Base-by-base conservation (phyloP, 805 yeast genomes). In the Wickerhamomyces silvicola region DNA sequence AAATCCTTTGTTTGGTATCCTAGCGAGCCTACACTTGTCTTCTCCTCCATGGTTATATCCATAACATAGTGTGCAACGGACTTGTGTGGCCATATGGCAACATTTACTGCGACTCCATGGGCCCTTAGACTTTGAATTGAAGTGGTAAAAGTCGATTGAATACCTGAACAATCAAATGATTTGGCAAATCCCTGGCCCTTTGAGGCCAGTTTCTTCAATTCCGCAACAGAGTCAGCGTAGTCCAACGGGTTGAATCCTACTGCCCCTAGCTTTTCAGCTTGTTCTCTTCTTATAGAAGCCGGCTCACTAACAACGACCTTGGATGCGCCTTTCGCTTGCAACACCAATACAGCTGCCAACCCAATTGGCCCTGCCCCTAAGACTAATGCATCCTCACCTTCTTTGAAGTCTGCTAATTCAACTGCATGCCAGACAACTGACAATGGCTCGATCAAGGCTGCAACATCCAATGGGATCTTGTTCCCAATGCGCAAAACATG, bases 361-460 rank as follows among this genome's bases (percentile, higher is more conserved):
- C 82, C 81, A 48, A 76, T 75, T 15, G 81, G 78, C 5, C 82
- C 82, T 18, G 75, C 72, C 19, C 81, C 81, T 11, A 76, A 47
- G 11, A 76, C 70, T 28, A 75, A 54, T 4, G 71, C 74, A 16
- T 61, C 49, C 22, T 63, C 60, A 18, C 76, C 78, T 15, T 46
- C 54, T 34, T 59, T 48, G 42, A 71, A 67, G 12, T 45, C 48
- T 0, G 75, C 57, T 4, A 66, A 56, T 36, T 65, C 60, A 20
- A 68, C 69, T 3, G 78, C 80, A 42, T 75, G 81, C 77, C 78
- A 68, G 14, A 70, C 61, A 32, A 73, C 80, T 4, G 78, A 65
- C 28, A 75, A 54, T 9, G 81, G 80, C 46, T 75, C 76, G 12
- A 70, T 65, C 32, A 75, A 48, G 4, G 81, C 78, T 23, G 75